phyloP scores from a whole-genome alignment of 768 basidiomycete species.

The Xerocomellus dryophilus region DNA sequence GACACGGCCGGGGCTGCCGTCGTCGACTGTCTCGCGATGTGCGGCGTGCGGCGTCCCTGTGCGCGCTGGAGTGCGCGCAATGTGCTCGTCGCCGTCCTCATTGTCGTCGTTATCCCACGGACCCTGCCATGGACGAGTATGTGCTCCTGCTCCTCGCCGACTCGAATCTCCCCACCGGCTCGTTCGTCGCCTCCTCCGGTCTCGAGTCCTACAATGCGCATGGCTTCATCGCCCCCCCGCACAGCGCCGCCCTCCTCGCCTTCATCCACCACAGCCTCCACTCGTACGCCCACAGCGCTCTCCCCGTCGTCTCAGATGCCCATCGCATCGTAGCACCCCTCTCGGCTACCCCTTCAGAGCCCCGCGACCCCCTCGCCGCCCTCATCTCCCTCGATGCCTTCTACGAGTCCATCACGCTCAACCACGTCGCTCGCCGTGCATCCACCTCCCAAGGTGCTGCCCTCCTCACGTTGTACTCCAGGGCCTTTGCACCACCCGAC shows the following conservation, averaged over 20 bases:
- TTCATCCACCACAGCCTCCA: conserved; percentile 72
- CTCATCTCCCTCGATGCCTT: conserved; percentile 64
- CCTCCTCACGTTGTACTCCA: conserved; percentile 82
- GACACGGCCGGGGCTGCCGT: not conserved
- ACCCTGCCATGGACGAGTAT: conserved; percentile 45
- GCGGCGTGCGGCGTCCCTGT: conserved; percentile 1
- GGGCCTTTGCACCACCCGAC: conserved; percentile 64
- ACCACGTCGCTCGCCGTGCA: conserved; percentile 83
- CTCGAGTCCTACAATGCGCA: conserved; percentile 89
- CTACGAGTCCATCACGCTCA: conserved; percentile 85
- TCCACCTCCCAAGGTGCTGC: conserved; percentile 92
- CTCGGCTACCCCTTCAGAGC: conserved; percentile 9
- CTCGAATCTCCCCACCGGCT: conserved; percentile 94
- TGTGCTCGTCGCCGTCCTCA: not conserved
- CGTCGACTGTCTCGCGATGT: conserved; percentile 15
- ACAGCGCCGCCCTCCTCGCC: conserved; percentile 34
- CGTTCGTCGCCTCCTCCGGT: conserved; percentile 93
- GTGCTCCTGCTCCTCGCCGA: conserved; percentile 79
- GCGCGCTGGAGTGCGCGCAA: not conserved
- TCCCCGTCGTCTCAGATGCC: conserved; percentile 77
- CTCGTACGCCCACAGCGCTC: conserved; percentile 74
- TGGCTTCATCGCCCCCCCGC: conserved; percentile 53
- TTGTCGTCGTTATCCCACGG: too few species aligned
- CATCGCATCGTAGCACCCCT: conserved; percentile 40
- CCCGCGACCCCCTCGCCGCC: conserved; percentile 33